Base-by-base conservation (phyloP, 1,139 yeast genomes). In the Yamadazyma spencermartinsiae region DNA sequence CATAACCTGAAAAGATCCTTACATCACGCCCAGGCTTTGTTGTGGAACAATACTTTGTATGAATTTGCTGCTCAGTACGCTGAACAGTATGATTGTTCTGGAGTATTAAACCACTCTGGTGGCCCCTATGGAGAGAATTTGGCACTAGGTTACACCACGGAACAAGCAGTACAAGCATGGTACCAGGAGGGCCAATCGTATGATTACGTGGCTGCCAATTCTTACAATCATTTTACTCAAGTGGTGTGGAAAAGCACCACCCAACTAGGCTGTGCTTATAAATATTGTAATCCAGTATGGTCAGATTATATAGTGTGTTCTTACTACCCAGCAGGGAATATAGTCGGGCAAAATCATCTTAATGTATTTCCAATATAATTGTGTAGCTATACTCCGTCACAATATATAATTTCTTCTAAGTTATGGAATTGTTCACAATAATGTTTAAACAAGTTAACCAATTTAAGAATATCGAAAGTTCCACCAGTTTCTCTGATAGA, bases 401-500 rank as follows among this genome's bases (percentile, higher is more conserved):
- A 56, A 29, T 59, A 51, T 29, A 66, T 63, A 38, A 45, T 54
- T 26, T 49, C 55, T 34, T 65, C 68, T 28, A 67, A 42, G 10
- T 52, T 57, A 24, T 46, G 46, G 42, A 62, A 71, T 26, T 61
- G 49, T 14, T 55, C 79, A 57, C 79, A 87, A 58, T 75, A 89
- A 14, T 79, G 69, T 49, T 66, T 71, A 58, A 86, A 87, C 47
- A 90, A 68, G 36, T 66, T 64, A 35, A 79, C 73, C 43, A 88
- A 78, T 46, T 74, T 72, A 33, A 70, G 80, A 27, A 90, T 70
- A 63, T 90, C 98, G 37, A 66, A 71, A 14, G 88, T 63, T 7
- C 97, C 97, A 28, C 95, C 92, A 2, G 96, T 90, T 62, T 92
- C 98, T 60, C 98, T 78, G 43, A 88, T 84, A 2, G 96, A 86